These are phyloP conservation scores for Rauvolfia tetraphylla DNA, from an alignment of 257 asterid species.

Conservation along the genomic window DNA sequence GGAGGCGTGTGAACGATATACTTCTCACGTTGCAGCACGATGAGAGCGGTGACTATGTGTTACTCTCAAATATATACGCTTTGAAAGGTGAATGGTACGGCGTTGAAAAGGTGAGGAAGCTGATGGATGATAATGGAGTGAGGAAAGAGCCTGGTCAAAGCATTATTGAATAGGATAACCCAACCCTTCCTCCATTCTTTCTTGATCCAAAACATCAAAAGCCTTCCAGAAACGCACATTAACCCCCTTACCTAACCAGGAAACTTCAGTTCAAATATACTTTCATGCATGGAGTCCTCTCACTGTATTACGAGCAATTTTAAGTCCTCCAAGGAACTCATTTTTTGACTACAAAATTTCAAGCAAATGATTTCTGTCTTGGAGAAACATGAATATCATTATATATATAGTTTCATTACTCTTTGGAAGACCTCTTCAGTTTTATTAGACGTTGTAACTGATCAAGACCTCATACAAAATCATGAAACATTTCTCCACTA, in stretches of 20 bases:
- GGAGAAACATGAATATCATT: no score
- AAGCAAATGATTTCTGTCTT: no score
- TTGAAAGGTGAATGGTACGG: slow-evolving; percentile 63
- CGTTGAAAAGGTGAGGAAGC: slow-evolving; percentile 49
- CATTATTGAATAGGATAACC: slow-evolving; percentile 30
- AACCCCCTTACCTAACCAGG: neutral
- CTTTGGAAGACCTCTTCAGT: neutral
- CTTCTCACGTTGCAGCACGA: slow-evolving; percentile 44
- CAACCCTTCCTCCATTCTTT: neutral
- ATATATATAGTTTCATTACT: neutral
- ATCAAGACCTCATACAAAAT: no score
- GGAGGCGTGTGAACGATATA: slow-evolving; percentile 49
- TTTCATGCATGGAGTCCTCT: neutral
- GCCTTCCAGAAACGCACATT: neutral
- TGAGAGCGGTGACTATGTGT: slow-evolving; percentile 64
- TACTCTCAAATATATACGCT: slow-evolving; percentile 63
- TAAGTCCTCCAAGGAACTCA: neutral
- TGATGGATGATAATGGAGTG: slow-evolving; percentile 64
- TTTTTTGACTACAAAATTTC: no score
- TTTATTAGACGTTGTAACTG: neutral
- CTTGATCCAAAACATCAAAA: no score
- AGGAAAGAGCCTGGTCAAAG: slow-evolving; percentile 59
- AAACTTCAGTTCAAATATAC: neutral
- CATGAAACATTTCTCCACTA: slow-evolving; percentile 9
- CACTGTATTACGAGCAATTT: neutral